These are phyloP conservation scores for Aspergillus indologenus DNA, from an alignment of 495 filamentous ascomycete genomes.

Conservation along the genomic window DNA sequence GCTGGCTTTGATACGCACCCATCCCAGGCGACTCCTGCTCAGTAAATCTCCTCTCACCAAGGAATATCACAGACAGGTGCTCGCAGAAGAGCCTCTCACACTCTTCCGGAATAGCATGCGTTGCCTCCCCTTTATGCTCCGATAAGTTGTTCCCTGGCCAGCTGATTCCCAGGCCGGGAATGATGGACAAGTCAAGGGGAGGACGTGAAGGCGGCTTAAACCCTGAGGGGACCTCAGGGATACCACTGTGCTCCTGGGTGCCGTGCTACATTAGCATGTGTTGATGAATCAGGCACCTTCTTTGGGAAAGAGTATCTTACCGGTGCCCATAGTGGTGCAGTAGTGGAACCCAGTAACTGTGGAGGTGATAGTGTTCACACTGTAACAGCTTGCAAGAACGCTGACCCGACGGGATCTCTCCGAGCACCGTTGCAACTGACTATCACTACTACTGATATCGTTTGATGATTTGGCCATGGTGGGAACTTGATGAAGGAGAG, in stretches of 20 bases:
- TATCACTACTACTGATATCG: conserved; percentile 70
- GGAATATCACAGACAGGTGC: conserved; percentile 85
- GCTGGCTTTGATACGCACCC: conserved; percentile 54
- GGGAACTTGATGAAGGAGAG: conserved; percentile 4
- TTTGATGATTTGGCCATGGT: conserved; percentile 58
- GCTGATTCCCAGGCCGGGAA: conserved; percentile 57
- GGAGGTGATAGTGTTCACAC: conserved; percentile 50
- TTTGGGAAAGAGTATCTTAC: conserved; percentile 38
- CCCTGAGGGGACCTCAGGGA: conserved; percentile 92
- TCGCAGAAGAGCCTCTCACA: conserved; percentile 99
- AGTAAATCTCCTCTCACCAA: conserved; percentile 80
- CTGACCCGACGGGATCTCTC: conserved; percentile 53
- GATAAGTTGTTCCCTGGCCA: conserved; percentile 34
- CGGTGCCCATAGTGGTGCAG: conserved; percentile 81
- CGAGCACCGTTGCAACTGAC: conserved; percentile 54
- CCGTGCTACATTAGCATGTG: conserved; percentile 4
- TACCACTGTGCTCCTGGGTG: conserved; percentile 82
- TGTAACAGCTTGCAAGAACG: conserved; percentile 85
- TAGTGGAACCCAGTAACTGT: conserved; percentile 84
- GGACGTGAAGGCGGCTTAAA: conserved; percentile 75
- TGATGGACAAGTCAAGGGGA: conserved; percentile 68
- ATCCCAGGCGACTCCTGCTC: conserved; percentile 71
- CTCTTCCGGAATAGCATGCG: conserved; percentile 94
- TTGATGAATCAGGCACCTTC: background rate
- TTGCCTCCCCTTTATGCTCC: conserved; percentile 78